Base-by-base conservation (phyloP, 202 grass and related monocot genomes). In the Hordeum pubiflorum region DNA sequence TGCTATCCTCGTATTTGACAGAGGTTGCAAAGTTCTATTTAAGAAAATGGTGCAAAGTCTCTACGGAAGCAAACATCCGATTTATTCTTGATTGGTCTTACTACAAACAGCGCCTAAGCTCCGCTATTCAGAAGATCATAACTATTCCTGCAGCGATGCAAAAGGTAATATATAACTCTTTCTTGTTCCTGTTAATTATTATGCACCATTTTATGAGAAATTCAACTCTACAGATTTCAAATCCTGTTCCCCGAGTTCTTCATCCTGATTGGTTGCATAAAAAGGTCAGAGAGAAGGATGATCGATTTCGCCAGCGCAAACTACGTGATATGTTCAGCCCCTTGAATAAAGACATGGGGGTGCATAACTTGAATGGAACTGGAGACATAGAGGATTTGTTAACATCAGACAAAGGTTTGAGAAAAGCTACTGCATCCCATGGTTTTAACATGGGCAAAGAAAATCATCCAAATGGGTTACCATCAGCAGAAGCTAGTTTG, bases 261-360 rank as follows among this genome's bases (percentile, higher is more conserved):
- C 95, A 98, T 84, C 95, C 95, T 78, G 95, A 98, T 82, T 98
- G 92, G 95, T 85, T 98, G 75, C 92, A 94, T 59, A 98, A 98
- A 89, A 94, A 91, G 80, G 95, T 98, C 39, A 86, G 88, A 81
- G 95, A 98, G 88, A 98, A 98, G 82, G 91, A 94, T 43, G 92
- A 97, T 79, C 74, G 86, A 70, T 94, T 97, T 87, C 92, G 88
- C 32, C 94, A 97, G 80, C 90, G 94, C 70, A 97, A 94, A 80
- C 72, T 97, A 57, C 89, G 46, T 40, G 94, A 97, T 85, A 89
- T 97, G 69, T 97, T 97, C 73, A 87, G 82, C 69, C 55, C 86
- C 79, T 87, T 85, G 87, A 79, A 72, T 69, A 92, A 81, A 83
- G 72, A 89, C 52, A 81, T 75, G 15, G 84, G 23, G 32, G 40